A percentile compares a stretch with the other conserved stretches of the same genome.
Evolutionary conservation across 140 eudicot species (phyloP).

Genomic region (Bidens hawaiensis): DNA sequence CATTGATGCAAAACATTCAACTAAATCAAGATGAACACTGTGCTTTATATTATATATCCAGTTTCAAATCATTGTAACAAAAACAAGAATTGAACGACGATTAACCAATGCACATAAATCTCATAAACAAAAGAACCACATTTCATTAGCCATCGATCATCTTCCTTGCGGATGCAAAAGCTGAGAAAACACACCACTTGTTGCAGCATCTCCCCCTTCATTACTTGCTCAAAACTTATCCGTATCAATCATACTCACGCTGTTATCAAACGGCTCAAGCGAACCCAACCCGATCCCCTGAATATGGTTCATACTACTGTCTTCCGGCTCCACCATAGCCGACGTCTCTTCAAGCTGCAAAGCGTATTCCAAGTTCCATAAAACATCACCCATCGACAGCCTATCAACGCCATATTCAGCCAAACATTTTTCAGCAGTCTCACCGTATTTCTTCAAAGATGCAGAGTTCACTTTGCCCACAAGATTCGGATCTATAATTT

Average conservation of each 20-base stretch:
- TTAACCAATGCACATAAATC: background rate
- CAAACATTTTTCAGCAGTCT: constrained; percentile 88
- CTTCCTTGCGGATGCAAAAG: constrained; percentile 95
- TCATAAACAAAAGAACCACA: background rate
- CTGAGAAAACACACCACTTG: constrained; percentile 92
- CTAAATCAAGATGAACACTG: constrained; percentile 1
- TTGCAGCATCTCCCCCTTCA: constrained; percentile 64
- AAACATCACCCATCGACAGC: constrained; percentile 95
- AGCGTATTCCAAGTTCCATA: constrained; percentile 97
- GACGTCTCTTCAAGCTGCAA: constrained; percentile 94
- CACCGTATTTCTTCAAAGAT: constrained; percentile 87
- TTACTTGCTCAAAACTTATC: constrained; percentile 54
- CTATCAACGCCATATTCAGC: constrained; percentile 93
- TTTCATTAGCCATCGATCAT: constrained; percentile 32
- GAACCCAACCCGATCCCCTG: constrained; percentile 58
- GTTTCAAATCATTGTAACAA: constrained; percentile 12
- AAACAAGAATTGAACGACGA: constrained; percentile 10
- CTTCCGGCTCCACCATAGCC: constrained; percentile 78
- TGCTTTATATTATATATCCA: constrained; percentile 14
- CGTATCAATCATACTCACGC: constrained; percentile 68
- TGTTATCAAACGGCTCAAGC: constrained; percentile 62
- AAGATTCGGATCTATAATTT: constrained; percentile 71
- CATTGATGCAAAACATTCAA: background rate
- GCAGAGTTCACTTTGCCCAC: constrained; percentile 71
- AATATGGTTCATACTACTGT: constrained; percentile 91